These are phyloP conservation scores for Gossypium armourianum DNA, from an alignment of 441 rosid genomes.

Conservation along the genomic window DNA sequence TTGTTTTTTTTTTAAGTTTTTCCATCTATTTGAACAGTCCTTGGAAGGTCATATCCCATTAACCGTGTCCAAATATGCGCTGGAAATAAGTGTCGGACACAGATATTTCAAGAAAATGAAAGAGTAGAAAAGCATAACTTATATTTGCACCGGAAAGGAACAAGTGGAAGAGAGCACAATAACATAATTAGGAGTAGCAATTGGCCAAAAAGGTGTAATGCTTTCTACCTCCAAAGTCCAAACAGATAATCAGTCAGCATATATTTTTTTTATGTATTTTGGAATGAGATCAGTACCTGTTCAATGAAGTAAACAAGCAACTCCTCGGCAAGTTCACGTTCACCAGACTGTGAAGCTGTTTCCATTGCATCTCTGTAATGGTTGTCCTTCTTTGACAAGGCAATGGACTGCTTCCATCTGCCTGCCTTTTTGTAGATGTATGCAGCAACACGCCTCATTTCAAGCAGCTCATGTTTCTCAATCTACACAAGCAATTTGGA, in stretches of 20 bases:
- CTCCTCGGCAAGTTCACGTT: slow-evolving; percentile 94
- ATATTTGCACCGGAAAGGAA: neutral
- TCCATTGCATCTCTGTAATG: slow-evolving; percentile 96
- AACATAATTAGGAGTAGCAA: neutral
- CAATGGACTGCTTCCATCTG: slow-evolving; percentile 97
- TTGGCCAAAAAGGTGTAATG: neutral
- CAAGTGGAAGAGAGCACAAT: neutral
- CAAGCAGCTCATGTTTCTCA: slow-evolving; percentile 96
- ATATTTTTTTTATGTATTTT: neutral
- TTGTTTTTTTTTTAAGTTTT: neutral
- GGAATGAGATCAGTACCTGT: slow-evolving; percentile 37
- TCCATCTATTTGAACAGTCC: neutral
- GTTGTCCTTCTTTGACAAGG: slow-evolving; percentile 89
- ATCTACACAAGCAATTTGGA: slow-evolving; percentile 34
- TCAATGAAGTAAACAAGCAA: slow-evolving; percentile 93
- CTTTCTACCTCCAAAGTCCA: neutral
- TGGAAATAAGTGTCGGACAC: no score
- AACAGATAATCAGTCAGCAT: neutral
- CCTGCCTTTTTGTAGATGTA: slow-evolving; percentile 97
- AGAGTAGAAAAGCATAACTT: neutral
- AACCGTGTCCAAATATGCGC: neutral
- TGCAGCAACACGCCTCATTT: slow-evolving; percentile 99
- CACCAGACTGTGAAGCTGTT: slow-evolving; percentile 96
- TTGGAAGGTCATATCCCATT: neutral
- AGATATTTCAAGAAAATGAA: neutral